Conservation (phyloP, 192 early-diverging fungal species). For the Coemansia sp. region DNA sequence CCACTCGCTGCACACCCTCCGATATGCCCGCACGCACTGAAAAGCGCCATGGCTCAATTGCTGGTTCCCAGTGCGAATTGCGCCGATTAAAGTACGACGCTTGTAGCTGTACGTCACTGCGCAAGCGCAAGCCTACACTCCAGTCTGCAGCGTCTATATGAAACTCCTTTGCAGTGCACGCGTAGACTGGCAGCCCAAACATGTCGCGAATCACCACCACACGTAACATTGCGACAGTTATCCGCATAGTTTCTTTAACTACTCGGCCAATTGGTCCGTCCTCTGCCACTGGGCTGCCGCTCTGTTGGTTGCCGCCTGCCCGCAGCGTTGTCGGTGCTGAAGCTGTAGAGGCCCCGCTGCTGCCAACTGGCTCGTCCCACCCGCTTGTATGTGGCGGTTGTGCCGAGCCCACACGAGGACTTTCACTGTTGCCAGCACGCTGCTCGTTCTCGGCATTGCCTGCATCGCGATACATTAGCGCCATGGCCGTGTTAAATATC, state of each 20-base stretch:
- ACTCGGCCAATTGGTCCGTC: conserved; percentile 14
- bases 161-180: conserved; percentile 77
- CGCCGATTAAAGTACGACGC: conserved; percentile 95
- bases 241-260: conserved; percentile 50
- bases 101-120: conserved; percentile 66
- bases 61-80: conserved; percentile 98
- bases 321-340: conserved; percentile 12
- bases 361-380: not conserved
- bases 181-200: conserved; percentile 89
- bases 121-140: conserved; percentile 67
- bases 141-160: conserved; percentile 80
- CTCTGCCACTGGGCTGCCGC: conserved; percentile 2
- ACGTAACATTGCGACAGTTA: conserved; percentile 37
- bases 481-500: conserved; percentile 72
- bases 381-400: not conserved
- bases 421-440: too few species aligned
- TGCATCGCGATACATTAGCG: conserved; percentile 53
- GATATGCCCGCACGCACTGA: conserved; percentile 49
- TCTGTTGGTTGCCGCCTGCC: not conserved
- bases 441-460: not conserved
- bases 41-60: conserved; percentile 89
- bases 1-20: conserved; percentile 47
- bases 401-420: not conserved
- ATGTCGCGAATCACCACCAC: conserved; percentile 91
- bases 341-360: conserved; percentile 10